These are phyloP conservation scores for Beta macrorhiza DNA, from an alignment of 179 eudicot species.

Conservation along the genomic window DNA sequence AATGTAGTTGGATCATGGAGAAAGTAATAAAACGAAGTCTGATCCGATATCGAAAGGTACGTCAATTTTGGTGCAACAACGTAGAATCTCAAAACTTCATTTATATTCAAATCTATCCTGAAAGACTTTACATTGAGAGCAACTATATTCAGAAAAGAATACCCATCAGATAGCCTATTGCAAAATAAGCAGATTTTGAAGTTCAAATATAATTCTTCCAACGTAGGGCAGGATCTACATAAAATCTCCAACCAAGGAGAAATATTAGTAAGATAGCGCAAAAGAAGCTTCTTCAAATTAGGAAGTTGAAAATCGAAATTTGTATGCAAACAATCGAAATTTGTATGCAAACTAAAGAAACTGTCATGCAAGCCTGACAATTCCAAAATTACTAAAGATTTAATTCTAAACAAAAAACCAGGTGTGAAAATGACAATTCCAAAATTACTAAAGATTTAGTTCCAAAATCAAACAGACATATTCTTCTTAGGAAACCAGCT, in stretches of 20 bases:
- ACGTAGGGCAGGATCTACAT: not conserved
- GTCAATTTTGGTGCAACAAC: not conserved
- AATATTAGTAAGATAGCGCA: not conserved
- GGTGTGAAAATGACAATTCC: not conserved
- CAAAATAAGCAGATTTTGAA: too few relatives aligned
- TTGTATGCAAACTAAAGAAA: too few relatives aligned
- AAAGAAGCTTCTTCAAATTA: not conserved
- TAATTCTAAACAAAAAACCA: not conserved
- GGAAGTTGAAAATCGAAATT: not conserved
- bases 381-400: conserved; percentile 1
- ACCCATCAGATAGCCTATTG: not conserved
- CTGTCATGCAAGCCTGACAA: not conserved
- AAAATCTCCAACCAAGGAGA: not conserved
- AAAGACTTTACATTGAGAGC: not conserved
- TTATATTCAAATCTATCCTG: not conserved
- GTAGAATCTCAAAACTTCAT: too few relatives aligned
- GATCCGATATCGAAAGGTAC: not conserved
- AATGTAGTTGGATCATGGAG: not conserved
- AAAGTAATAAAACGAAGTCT: not conserved
- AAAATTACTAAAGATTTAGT: too few relatives aligned
- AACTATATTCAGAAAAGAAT: not conserved
- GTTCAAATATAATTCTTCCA: not conserved
- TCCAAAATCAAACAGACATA: not conserved
- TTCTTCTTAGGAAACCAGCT: not conserved
- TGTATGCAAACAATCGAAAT: too few relatives aligned